Conservation (phyloP, 371 early-diverging fungal species). For the Syncephalastrum sp. region DNA sequence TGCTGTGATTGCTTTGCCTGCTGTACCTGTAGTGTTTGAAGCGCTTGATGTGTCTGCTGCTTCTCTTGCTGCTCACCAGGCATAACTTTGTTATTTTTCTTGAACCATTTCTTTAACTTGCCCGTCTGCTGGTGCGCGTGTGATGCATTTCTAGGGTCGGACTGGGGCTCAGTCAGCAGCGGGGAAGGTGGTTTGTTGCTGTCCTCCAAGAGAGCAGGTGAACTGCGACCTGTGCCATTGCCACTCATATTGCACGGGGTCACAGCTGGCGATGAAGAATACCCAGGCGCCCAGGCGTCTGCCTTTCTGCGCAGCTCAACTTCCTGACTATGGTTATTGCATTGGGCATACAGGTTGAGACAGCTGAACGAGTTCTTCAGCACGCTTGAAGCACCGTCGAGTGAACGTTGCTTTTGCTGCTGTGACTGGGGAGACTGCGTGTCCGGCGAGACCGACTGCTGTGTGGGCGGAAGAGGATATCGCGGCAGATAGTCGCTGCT, state of each 20-base stretch:
- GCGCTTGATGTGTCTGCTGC: too few species aligned
- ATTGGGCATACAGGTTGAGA: slow-evolving; percentile 7
- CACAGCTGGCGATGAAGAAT: background rate
- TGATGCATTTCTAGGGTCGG: background rate
- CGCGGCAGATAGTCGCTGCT: too few species aligned
- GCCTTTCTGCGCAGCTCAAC: slow-evolving; percentile 16
- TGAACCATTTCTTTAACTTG: slow-evolving; percentile 19
- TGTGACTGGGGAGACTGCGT: too few species aligned
- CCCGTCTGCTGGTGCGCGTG: slow-evolving; percentile 6
- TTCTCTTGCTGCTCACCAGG: background rate
- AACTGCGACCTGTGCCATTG: too few species aligned
- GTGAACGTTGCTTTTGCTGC: too few species aligned
- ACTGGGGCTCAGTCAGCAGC: background rate
- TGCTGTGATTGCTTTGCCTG: too few species aligned
- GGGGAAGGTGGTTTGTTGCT: slow-evolving; percentile 3
- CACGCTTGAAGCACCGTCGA: background rate
- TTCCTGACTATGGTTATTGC: background rate
- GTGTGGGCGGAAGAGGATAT: too few species aligned
- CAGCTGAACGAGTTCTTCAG: slow-evolving; percentile 14
- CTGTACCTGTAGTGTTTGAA: too few species aligned
- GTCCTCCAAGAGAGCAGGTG: too few species aligned
- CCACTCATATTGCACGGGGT: background rate
- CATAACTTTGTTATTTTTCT: slow-evolving; percentile 13
- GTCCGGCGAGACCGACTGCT: too few species aligned
- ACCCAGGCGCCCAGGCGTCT: slow-evolving; percentile 22